Evolutionary conservation across 129 eudicot genomes (phyloP).

Genomic region (Chrysanthemum lavandulifolium): DNA sequence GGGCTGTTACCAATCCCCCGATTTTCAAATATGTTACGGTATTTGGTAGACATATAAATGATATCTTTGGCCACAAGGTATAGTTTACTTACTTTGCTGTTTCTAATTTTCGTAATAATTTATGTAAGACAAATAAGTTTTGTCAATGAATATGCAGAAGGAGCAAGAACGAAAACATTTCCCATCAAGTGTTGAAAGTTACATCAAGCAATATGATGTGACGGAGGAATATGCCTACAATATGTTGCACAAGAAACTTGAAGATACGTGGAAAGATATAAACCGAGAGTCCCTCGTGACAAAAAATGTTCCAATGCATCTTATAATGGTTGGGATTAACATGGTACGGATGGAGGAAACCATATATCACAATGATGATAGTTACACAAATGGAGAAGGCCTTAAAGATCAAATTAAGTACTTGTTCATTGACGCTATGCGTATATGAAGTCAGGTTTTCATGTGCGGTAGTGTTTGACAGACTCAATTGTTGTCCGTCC

Average conservation of each 20-base stretch:
- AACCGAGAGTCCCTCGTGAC: slow-evolving; percentile 24
- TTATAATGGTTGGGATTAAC: slow-evolving; percentile 21
- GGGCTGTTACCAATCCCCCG: slow-evolving; percentile 10
- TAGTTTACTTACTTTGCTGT: neutral
- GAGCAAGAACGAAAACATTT: slow-evolving; percentile 41
- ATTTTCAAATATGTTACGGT: slow-evolving; percentile 13
- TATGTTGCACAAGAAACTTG: slow-evolving; percentile 26
- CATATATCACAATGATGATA: slow-evolving; percentile 29
- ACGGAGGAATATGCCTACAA: slow-evolving; percentile 20
- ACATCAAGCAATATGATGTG: neutral
- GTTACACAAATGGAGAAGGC: slow-evolving; percentile 27
- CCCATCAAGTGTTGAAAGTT: slow-evolving; percentile 37
- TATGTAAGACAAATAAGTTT: too few species aligned
- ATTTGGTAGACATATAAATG: slow-evolving; percentile 32
- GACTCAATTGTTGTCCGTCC: too few species aligned
- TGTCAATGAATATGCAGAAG: slow-evolving; percentile 13
- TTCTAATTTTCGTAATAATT: neutral
- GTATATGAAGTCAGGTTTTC: neutral
- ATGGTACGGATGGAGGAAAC: slow-evolving; percentile 23
- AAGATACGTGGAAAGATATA: slow-evolving; percentile 45
- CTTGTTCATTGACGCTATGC: neutral
- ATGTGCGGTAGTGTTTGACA: too few species aligned
- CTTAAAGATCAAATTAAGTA: slow-evolving; percentile 2
- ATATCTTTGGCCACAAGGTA: neutral
- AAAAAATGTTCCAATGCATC: slow-evolving; percentile 18